A percentile compares a stretch with the other conserved stretches of the same genome.
These are phyloP conservation scores for Fusarium dlaminii DNA, from an alignment of 2,329 filamentous ascomycete genomes.

Conservation along the genomic window DNA sequence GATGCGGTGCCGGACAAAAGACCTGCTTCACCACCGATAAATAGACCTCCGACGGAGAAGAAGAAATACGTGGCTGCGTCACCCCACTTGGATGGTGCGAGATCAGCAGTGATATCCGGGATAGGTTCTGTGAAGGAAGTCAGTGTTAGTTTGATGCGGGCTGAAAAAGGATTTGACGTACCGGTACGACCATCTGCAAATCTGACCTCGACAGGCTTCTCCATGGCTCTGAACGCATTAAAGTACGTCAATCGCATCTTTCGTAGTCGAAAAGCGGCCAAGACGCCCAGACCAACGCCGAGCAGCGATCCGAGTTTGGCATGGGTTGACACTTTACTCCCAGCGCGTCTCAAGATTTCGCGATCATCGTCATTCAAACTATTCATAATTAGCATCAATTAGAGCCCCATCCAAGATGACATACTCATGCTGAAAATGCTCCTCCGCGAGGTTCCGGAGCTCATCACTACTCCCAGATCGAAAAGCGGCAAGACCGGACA, in stretches of 20 bases:
- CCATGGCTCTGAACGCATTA: not conserved
- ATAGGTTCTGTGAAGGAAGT: not conserved
- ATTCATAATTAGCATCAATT: not conserved
- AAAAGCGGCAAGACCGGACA: constrained; percentile 1
- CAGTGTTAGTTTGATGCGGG: not conserved
- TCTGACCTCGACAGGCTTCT: not conserved
- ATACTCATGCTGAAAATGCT: constrained; percentile 8
- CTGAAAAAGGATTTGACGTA: not conserved
- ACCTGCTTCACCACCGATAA: not conserved
- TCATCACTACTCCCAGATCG: not conserved
- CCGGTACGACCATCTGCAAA: not conserved
- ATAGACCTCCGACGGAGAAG: not conserved
- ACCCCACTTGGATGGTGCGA: constrained; percentile 1
- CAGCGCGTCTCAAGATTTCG: not conserved
- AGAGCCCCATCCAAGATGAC: not conserved
- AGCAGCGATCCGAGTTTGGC: not conserved
- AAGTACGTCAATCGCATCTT: constrained; percentile 7
- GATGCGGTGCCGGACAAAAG: not conserved
- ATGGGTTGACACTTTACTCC: not conserved
- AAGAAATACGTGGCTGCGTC: not conserved
- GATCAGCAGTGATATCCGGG: not conserved
- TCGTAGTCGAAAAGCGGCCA: not conserved
- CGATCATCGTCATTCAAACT: not conserved
- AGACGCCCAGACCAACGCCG: not conserved
- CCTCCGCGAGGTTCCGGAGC: not conserved